Percentiles rank a stretch among this genome's conserved stretches.
Evolutionary conservation across 495 filamentous ascomycete genomes (phyloP).

Genomic region (Clohesyomyces aquaticus): DNA sequence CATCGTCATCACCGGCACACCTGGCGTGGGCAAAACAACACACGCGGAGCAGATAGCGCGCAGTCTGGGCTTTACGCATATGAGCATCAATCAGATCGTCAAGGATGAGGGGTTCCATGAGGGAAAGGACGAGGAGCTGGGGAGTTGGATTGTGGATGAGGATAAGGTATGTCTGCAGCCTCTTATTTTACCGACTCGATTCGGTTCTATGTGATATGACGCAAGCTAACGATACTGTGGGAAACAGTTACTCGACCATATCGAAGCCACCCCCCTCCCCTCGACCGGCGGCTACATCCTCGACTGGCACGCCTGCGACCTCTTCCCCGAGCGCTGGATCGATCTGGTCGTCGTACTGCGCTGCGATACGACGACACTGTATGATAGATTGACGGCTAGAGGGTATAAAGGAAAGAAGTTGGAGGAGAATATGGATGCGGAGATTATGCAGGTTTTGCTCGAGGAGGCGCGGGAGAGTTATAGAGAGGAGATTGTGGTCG

Average conservation of each 20-base stretch:
- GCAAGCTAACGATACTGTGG: no score
- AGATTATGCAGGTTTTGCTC: conserved; percentile 94
- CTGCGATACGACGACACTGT: conserved; percentile 74
- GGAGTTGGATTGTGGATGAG: conserved; percentile 94
- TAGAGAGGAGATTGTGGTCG: conserved; percentile 85
- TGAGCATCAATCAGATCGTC: conserved; percentile 87
- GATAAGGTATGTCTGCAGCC: conserved; percentile 69
- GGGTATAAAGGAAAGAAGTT: conserved; percentile 83
- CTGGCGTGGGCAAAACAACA: conserved; percentile 92
- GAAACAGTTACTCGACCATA: conserved; percentile 85
- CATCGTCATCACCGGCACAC: conserved; percentile 93
- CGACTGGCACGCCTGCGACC: conserved; percentile 97
- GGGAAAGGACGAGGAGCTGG: conserved; percentile 78
- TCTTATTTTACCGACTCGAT: neutral
- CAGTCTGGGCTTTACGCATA: conserved; percentile 73
- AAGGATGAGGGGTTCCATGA: conserved; percentile 84
- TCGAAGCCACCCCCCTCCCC: conserved; percentile 77
- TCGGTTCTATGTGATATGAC: no score
- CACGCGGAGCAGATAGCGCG: conserved; percentile 80
- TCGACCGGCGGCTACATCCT: conserved; percentile 78
- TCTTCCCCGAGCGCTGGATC: conserved; percentile 92
- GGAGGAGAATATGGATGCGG: conserved; percentile 93
- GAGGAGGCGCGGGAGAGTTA: conserved; percentile 89
- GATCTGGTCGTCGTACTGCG: conserved; percentile 93
- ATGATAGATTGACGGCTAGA: conserved; percentile 79